phyloP scores from a whole-genome alignment of 2,329 filamentous ascomycete species.

The Ophiostoma ulmi region DNA sequence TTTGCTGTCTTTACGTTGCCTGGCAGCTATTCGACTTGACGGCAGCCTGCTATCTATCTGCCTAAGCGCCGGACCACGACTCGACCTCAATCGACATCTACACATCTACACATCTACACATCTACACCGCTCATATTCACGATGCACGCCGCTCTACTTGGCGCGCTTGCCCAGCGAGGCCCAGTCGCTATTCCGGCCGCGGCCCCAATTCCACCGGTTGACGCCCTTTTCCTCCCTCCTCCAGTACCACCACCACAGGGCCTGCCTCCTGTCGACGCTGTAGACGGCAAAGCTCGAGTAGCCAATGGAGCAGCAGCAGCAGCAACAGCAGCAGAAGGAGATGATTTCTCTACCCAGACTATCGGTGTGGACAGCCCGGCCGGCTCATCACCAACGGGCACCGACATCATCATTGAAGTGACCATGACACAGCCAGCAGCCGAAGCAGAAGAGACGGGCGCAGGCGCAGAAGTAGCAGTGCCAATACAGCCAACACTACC shows the following conservation, averaged over 20 bases:
- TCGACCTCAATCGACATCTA: not conserved
- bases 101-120: not conserved
- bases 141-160: not conserved
- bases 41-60: not conserved
- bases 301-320: not conserved
- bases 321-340: not conserved
- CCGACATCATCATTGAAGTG: conserved; percentile 21
- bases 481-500: not conserved
- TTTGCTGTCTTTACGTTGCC: not conserved
- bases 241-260: conserved; percentile 19
- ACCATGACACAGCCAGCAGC: conserved; percentile 27
- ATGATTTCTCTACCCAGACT: conserved; percentile 25
- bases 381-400: not conserved
- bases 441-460: not conserved
- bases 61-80: not conserved
- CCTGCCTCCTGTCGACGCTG: conserved; percentile 16
- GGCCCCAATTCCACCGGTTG: conserved; percentile 1
- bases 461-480: not conserved
- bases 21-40: not conserved
- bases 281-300: not conserved
- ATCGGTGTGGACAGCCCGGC: conserved; percentile 17
- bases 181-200: not conserved
- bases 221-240: conserved; percentile 19
- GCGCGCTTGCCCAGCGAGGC: conserved; percentile 16
- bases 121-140: not conserved